These are phyloP conservation scores for Geranium incanum DNA, from an alignment of 441 rosid species.

Conservation along the genomic window DNA sequence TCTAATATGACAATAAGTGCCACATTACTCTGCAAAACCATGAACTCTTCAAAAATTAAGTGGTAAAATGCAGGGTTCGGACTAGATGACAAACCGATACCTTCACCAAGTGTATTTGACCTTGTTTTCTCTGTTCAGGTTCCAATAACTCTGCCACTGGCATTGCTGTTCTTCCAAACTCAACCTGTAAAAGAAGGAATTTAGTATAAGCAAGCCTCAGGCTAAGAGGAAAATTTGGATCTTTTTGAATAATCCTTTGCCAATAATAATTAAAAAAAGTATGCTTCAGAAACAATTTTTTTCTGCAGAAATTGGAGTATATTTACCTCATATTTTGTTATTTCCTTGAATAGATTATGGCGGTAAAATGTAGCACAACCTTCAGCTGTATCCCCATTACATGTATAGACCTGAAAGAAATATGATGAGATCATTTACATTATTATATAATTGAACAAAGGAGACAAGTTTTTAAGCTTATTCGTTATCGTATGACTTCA, in stretches of 20 bases:
- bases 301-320: neutral
- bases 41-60: neutral
- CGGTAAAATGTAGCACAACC: constrained; percentile 34
- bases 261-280: neutral
- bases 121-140: constrained; percentile 12
- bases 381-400: constrained; percentile 14
- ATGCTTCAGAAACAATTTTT: neutral
- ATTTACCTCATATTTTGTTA: constrained; percentile 28
- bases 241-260: neutral
- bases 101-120: constrained; percentile 10
- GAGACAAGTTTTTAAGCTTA: neutral
- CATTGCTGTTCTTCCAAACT: constrained; percentile 25
- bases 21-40: constrained; percentile 27
- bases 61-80: neutral
- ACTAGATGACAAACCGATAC: constrained; percentile 4
- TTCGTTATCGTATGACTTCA: neutral
- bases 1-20: constrained; percentile 33
- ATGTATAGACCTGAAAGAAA: constrained; percentile 26
- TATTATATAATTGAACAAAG: neutral
- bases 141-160: constrained; percentile 23
- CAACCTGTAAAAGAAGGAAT: constrained; percentile 21
- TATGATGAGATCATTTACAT: neutral
- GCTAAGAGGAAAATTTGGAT: neutral
- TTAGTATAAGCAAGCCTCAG: neutral
- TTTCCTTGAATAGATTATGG: constrained; percentile 23